A percentile compares a stretch with the other conserved stretches of the same genome.
These are phyloP conservation scores for Xylaria flabelliformis DNA, from an alignment of 495 filamentous ascomycete species.

Conservation along the genomic window DNA sequence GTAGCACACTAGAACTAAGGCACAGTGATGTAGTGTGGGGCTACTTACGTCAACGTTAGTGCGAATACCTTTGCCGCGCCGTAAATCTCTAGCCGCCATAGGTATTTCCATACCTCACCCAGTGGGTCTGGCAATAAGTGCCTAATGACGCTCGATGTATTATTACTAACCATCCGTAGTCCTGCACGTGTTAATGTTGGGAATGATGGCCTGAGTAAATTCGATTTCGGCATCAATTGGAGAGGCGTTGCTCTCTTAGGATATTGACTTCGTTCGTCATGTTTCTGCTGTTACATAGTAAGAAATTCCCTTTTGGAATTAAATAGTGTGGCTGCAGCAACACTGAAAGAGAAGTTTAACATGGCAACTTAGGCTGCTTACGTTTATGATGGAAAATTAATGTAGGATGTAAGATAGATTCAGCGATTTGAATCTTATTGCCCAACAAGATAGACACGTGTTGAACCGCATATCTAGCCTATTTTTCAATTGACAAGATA, in stretches of 20 bases:
- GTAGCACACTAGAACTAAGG: slow-evolving; percentile 1
- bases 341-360: no score
- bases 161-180: neutral
- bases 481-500: neutral
- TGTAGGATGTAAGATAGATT: neutral
- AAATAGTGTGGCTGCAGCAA: no score
- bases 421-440: neutral
- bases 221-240: neutral
- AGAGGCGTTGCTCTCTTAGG: neutral
- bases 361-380: neutral
- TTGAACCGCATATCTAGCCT: neutral
- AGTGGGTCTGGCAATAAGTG: neutral
- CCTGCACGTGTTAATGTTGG: neutral
- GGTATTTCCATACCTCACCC: neutral
- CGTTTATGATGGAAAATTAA: neutral
- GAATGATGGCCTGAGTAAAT: neutral
- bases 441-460: neutral
- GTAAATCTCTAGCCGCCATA: neutral
- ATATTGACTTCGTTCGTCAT: neutral
- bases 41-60: neutral
- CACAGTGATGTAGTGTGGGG: slow-evolving; percentile 3
- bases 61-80: neutral
- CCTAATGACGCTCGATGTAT: neutral
- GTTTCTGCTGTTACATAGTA: neutral
- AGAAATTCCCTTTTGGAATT: no score